A percentile compares a stretch with the other conserved stretches of the same genome.
These are phyloP conservation scores for Pharus latifolius DNA, from an alignment of 176 grass and related monocot genomes.

Conservation along the genomic window DNA sequence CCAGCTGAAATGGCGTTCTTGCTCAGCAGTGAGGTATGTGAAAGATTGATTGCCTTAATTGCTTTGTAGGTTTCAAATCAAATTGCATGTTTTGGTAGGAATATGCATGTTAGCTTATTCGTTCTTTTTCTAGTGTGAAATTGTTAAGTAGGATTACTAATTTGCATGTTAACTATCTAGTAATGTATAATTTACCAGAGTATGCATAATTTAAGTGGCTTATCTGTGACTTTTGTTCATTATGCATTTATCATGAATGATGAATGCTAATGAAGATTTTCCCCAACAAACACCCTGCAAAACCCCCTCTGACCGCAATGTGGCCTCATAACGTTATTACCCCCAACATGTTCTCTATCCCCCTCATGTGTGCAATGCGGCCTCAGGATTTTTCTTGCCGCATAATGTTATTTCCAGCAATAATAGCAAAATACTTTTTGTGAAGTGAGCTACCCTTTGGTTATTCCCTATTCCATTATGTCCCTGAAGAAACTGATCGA, in stretches of 20 bases:
- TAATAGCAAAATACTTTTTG: not conserved
- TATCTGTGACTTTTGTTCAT: not conserved
- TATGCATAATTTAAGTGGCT: not conserved
- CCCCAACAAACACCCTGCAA: no score
- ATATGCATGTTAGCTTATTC: not conserved
- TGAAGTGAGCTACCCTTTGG: not conserved
- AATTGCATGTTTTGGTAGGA: not conserved
- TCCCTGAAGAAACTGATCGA: not conserved
- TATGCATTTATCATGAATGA: no score
- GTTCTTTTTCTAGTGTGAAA: not conserved
- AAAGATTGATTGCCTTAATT: not conserved
- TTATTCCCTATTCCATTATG: not conserved
- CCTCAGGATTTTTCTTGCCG: not conserved
- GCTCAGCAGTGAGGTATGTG: constrained; percentile 44
- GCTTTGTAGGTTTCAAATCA: not conserved
- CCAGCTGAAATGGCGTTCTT: constrained; percentile 42
- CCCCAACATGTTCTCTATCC: not conserved
- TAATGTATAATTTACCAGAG: no score
- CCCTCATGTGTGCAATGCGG: not conserved
- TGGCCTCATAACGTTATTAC: no score
- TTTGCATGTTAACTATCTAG: not conserved
- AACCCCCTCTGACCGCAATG: no score
- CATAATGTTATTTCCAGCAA: not conserved
- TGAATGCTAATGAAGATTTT: no score
- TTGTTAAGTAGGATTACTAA: not conserved